A percentile compares a stretch with the other conserved stretches of the same genome.
phyloP scores from a whole-genome alignment of 805 yeast species.

The Ogataea kodamae region DNA sequence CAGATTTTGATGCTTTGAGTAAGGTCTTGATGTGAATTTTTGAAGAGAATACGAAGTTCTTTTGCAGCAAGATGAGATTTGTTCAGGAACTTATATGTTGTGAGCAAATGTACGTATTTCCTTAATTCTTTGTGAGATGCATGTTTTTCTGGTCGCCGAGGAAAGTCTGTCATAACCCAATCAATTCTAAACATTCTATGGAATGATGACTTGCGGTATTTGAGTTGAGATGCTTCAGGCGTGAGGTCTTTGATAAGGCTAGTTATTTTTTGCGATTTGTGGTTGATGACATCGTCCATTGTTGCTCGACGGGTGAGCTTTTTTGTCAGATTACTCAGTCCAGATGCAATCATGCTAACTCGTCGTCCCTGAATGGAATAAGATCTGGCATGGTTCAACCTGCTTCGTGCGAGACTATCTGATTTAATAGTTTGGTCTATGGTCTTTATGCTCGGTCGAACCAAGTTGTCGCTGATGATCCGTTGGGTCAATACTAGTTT shows the following conservation, averaged over 20 bases:
- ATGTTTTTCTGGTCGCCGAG: constrained; percentile 4
- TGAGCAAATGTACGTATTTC: constrained; percentile 14
- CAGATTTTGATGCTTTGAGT: constrained; percentile 11
- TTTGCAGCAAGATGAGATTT: constrained; percentile 13
- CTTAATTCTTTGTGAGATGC: constrained; percentile 7
- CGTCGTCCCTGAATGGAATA: not conserved
- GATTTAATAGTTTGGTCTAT: too few relatives aligned
- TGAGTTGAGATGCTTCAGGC: constrained; percentile 9
- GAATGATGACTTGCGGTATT: constrained; percentile 6
- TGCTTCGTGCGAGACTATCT: too few relatives aligned
- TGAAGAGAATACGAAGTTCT: constrained; percentile 14
- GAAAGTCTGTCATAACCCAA: constrained; percentile 15
- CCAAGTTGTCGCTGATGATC: not conserved
- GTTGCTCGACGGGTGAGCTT: constrained; percentile 2
- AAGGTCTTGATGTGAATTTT: constrained; percentile 4
- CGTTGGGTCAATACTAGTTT: not conserved
- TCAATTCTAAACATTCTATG: constrained; percentile 16
- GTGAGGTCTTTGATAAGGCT: constrained; percentile 12
- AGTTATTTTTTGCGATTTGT: constrained; percentile 10
- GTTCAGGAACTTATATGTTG: constrained; percentile 19
- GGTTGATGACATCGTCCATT: constrained; percentile 2
- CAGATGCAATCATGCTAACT: not conserved
- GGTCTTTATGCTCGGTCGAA: constrained; percentile 4
- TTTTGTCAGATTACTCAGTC: not conserved
- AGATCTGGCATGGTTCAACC: too few relatives aligned